Percentiles rank a stretch among this genome's conserved stretches.
Conservation (phyloP, 225 moss, liverwort and hornwort species). For the Bryum argenteum region DNA sequence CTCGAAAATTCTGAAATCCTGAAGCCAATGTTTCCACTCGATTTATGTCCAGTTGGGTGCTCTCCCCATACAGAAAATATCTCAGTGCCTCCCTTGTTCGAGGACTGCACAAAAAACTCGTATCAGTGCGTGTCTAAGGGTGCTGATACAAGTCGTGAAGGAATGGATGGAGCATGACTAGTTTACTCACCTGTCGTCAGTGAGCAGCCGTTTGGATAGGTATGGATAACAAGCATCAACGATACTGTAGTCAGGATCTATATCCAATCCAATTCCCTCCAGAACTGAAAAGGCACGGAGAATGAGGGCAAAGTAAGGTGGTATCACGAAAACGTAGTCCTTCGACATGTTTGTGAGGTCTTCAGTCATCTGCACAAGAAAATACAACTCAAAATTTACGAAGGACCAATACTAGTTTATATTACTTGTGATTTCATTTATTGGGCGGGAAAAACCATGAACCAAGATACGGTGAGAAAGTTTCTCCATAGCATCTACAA, state of each 20-base stretch:
- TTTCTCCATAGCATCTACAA: conserved; percentile 8
- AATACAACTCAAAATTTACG: background rate
- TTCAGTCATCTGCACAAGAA: conserved; percentile 62
- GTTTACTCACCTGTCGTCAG: conserved; percentile 77
- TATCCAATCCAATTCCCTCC: conserved; percentile 89
- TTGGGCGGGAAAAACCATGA: background rate
- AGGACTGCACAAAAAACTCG: conserved; percentile 58
- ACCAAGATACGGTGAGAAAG: background rate
- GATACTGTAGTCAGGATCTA: conserved; percentile 87
- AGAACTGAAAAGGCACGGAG: conserved; percentile 88
- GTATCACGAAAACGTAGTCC: conserved; percentile 90
- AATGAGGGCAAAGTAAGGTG: conserved; percentile 87
- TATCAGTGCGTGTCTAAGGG: conserved; percentile 15
- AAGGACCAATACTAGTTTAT: background rate
- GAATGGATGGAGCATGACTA: background rate
- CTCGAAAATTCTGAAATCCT: conserved; percentile 82
- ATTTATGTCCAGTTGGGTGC: conserved; percentile 67
- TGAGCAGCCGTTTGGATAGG: conserved; percentile 80
- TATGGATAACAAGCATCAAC: conserved; percentile 89
- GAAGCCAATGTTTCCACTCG: conserved; percentile 78
- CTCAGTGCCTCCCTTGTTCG: conserved; percentile 79
- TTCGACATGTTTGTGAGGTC: conserved; percentile 81
- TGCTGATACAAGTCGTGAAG: conserved; percentile 3
- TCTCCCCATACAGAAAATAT: conserved; percentile 82
- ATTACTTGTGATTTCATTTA: background rate